Evolutionary conservation across 805 yeast species (phyloP), one percentile per base, ranked within the genome.

Genomic region (Starmerella kuoi): DNA sequence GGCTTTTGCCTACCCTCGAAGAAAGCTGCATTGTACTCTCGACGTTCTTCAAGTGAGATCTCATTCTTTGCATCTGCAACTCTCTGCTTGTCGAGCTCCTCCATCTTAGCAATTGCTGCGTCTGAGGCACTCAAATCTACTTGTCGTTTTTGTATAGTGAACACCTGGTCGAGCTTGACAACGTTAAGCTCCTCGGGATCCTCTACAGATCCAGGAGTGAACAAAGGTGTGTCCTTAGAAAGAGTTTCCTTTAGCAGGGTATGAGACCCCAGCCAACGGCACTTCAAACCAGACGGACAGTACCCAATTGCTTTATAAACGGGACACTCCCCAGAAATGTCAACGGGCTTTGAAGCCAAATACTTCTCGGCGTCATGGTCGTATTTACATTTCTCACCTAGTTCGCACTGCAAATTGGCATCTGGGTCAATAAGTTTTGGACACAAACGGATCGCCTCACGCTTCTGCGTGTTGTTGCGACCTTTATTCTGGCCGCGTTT

Each of bases 241-340:
- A 15, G 21, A 17, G 12, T 11, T 23, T 17, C 27, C 15, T 31
- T 33, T 3, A 35, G 39, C 31, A 63, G 26, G 8, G 36, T 32
- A 21, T 91, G 97, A 14, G 83, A 73, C 3, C 72, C 64, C 44
- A 91, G 69, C 84, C 95, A 91, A 54, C 95, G 74, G 64, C 99
- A 91, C 60, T 84, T 88, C 53, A 83, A 63, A 0, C 98, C 98
- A 47, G 80, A 73, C 3, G 95, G 94, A 67, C 99, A 91, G 55
- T 74, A 77, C 0, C 99, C 99, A 27, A 84, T 66, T 1, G 81
- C 79, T 26, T 65, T 66, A 57, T 65, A 86, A 3, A 84, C 95
- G 0, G 98, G 97, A 62, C 99, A 91, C 1, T 55, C 55, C 0
- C 94, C 93, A 8, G 69, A 73, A 19, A 84, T 63, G 58, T 91